These are phyloP conservation scores for Cladophialophora carrionii DNA, from an alignment of 2,329 filamentous ascomycete genomes.

Conservation along the genomic window DNA sequence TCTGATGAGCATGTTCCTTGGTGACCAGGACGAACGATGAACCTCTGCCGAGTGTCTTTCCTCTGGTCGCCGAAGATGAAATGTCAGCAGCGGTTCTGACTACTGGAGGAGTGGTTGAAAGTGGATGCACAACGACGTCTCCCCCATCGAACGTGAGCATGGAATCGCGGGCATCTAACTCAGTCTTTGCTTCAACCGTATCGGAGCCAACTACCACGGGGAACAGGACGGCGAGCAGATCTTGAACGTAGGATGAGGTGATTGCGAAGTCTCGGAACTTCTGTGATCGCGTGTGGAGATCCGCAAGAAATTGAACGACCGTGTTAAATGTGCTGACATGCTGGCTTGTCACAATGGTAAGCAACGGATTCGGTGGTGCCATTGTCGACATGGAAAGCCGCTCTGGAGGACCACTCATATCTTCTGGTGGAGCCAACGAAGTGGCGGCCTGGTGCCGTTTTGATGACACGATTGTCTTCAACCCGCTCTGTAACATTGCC, in stretches of 20 bases:
- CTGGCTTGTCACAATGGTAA: conserved; percentile 48
- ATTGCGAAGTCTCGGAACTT: conserved; percentile 82
- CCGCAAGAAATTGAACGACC: conserved; percentile 75
- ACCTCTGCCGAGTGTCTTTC: conserved; percentile 64
- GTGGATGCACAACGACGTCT: conserved; percentile 79
- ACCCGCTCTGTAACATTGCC: conserved; percentile 82
- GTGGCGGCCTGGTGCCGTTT: conserved; percentile 49
- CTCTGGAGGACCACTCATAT: conserved; percentile 48
- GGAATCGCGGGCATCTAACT: conserved; percentile 81
- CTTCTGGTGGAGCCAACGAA: conserved; percentile 30
- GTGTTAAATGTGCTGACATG: conserved; percentile 72
- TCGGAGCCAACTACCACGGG: conserved; percentile 87
- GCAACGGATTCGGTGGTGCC: conserved; percentile 38
- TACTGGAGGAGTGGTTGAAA: conserved; percentile 68
- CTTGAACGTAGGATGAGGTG: conserved; percentile 77
- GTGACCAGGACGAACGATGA: conserved; percentile 92
- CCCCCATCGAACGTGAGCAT: conserved; percentile 81
- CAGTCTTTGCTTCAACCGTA: conserved; percentile 77
- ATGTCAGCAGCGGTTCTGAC: conserved; percentile 70
- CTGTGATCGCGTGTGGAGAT: conserved; percentile 74
- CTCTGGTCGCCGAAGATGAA: conserved; percentile 47
- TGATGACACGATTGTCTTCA: conserved; percentile 69
- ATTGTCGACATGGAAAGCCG: conserved; percentile 39
- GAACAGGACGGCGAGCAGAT: conserved; percentile 78
- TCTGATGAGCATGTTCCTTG: conserved; percentile 28